Evolutionary conservation across 225 moss, liverwort and hornwort species (phyloP).

Genomic region (Straminergon stramineum): DNA sequence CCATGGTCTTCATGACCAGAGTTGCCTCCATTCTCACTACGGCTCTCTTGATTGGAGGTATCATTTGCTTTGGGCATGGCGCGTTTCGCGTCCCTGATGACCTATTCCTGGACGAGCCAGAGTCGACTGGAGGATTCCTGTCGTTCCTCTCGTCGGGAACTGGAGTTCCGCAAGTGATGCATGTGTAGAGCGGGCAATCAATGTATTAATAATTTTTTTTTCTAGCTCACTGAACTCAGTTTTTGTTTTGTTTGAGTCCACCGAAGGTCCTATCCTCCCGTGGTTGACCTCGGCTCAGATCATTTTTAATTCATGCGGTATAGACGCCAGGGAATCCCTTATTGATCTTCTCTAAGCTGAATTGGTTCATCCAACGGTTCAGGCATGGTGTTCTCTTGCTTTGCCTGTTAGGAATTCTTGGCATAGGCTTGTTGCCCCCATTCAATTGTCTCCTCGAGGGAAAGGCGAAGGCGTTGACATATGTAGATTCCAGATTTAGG

Average conservation of each 20-base stretch:
- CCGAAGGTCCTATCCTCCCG: neutral
- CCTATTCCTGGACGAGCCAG: conserved; percentile 93
- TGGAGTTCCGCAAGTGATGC: conserved; percentile 47
- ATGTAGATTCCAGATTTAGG: neutral
- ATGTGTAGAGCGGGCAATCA: conserved; percentile 31
- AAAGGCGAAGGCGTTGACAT: neutral
- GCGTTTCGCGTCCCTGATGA: conserved; percentile 89
- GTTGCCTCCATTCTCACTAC: conserved; percentile 58
- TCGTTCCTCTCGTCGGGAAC: conserved; percentile 62
- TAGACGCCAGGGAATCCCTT: neutral
- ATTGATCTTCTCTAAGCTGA: neutral
- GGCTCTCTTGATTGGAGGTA: conserved; percentile 38
- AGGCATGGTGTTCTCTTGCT: neutral
- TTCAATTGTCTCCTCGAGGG: neutral
- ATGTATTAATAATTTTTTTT: conserved; percentile 13
- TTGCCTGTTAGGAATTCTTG: neutral
- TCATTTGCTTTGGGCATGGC: conserved; percentile 52
- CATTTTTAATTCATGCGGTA: neutral
- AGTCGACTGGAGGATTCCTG: conserved; percentile 56
- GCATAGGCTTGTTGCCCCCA: neutral
- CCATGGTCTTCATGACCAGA: conserved; percentile 49
- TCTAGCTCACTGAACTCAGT: neutral
- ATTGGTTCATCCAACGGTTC: neutral
- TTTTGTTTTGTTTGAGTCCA: neutral
- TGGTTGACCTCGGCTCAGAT: neutral